Evolutionary conservation across 73 alveolate species (phyloP), one percentile per base, ranked within the genome.

Genomic region (Breviolum minutum): DNA sequence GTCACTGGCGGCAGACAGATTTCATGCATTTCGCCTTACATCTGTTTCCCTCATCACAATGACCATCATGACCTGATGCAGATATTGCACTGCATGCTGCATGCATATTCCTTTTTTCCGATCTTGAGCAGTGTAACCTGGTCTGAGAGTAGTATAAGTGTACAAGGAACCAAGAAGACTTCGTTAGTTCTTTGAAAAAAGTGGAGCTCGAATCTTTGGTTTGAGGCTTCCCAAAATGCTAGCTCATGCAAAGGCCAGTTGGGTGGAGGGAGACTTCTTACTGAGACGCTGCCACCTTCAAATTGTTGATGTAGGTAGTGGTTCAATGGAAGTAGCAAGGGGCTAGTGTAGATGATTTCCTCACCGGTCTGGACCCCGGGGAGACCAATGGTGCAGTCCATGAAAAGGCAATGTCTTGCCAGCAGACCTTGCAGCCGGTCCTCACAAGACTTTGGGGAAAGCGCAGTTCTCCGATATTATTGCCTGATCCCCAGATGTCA

Each of bases 401-500:
- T 8, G 86, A 9, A 63, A 19, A 88, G 95, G 95, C 85, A 88
- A 88, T 84, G 95, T 68, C 19, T 40, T 88, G 85, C 95, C 95
- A 13, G 85, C 80, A 13, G 95, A 88, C 27, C 70, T 88, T 13
- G 95, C 95, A 9, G 95, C 95, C 14, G 95, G 95, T 60, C 95
- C 95, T 48, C 84, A 88, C 85, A 88, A 88, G 62, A 88, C 95
- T 40, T 54, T 88, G 84, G 95, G 95, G 60, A 88, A 88, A 74
- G 95, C 95, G 60, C 96, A 90, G 87, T 90, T 90, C 83, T 63
- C 96, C 63, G 96, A 90, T 80, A 66, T 90, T 87, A 70, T 90
- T 32, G 96, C 24, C 30, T 68, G 86, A 29, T 60, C 68, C 96
- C 74, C 61, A 60, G 77, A 20, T 14, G 62, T 9, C 63, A 61